Conservation (phyloP, 2,329 filamentous ascomycete species). For the Xylariales sp. region DNA sequence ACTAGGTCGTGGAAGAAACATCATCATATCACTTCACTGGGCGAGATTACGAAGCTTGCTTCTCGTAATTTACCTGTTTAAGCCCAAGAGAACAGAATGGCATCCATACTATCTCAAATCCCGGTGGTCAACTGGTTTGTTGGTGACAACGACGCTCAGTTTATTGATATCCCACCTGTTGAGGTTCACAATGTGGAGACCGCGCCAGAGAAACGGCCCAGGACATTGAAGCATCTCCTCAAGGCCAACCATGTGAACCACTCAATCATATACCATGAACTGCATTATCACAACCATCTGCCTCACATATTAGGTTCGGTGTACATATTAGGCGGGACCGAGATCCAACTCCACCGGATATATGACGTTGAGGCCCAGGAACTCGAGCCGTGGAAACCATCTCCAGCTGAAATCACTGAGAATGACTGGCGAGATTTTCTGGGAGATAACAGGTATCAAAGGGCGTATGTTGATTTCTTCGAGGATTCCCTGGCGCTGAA, state of each 20-base stretch:
- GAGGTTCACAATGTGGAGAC: slow-evolving; percentile 77
- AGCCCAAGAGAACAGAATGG: slow-evolving; percentile 17
- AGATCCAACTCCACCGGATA: slow-evolving; percentile 69
- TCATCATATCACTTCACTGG: too few relatives aligned
- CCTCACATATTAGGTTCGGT: slow-evolving; percentile 79
- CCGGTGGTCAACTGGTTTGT: slow-evolving; percentile 35
- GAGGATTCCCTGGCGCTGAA: slow-evolving; percentile 78
- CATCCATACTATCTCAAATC: slow-evolving; percentile 37
- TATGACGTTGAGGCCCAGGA: slow-evolving; percentile 72
- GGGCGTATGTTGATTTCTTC: slow-evolving; percentile 91
- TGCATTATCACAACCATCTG: slow-evolving; percentile 77
- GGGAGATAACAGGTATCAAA: slow-evolving; percentile 75
- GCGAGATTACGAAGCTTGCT: too few relatives aligned
- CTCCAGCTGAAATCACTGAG: slow-evolving; percentile 76
- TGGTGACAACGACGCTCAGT: slow-evolving; percentile 19
- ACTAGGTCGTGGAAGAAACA: too few relatives aligned
- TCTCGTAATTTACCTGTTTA: too few relatives aligned
- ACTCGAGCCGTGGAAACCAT: slow-evolving; percentile 77
- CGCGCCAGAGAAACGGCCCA: slow-evolving; percentile 69
- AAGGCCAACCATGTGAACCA: slow-evolving; percentile 91
- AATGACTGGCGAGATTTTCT: slow-evolving; percentile 85
- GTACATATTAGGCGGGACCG: slow-evolving; percentile 75
- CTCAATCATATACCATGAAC: slow-evolving; percentile 72
- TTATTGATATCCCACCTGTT: slow-evolving; percentile 61
- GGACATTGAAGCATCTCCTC: slow-evolving; percentile 85